Base-by-base conservation (phyloP, 257 asterid genomes). In the Striga asiatica region DNA sequence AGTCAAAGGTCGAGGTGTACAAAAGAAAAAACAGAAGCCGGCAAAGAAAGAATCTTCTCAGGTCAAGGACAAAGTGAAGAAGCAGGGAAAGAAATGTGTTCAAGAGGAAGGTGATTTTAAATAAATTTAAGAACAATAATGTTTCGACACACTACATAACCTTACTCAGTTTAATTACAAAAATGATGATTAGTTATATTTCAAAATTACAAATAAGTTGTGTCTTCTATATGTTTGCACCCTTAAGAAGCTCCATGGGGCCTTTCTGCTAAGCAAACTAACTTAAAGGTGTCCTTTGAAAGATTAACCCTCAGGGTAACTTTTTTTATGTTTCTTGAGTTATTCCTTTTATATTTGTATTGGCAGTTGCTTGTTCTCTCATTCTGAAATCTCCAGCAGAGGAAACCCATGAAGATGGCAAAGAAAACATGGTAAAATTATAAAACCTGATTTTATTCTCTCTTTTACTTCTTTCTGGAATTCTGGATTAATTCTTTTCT, bases 351-450 rank as follows among this genome's bases (percentile, higher is more conserved):
- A 4, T 12, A 18, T 11, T 45, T 48, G 24, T n/a, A 31, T 29
- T 31, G 28, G 31, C 10, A 28, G 11, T 61, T 12, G 54, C 23
- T 22, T 37, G 16, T 25, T 14, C 47, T 50, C 83, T 58, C 65
- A n/a, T n/a, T 34, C 48, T 66, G 34, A 54, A 67, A 41, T 47
- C 83, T 56, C 66, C 79, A 16, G 67, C 78, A 18, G 74, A 76
- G 55, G 76, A 71, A 58, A 51, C 58, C 57, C 76, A 64, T 56
- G 71, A 74, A 71, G 98, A 83, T 35, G 75, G 86, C 74, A 86
- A 89, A 71, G 98, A 89, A 67, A 89, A 89, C 69, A 35, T 76
- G 92, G 98, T 89, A 71, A 60, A 53, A 20, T 31, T 18, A 31
- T 39, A 11, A 23, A 2, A 29, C 21, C 24, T 23, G 3, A 0